Evolutionary conservation across 768 basidiomycete genomes (phyloP).

Genomic region (Pisolithus tinctorius): DNA sequence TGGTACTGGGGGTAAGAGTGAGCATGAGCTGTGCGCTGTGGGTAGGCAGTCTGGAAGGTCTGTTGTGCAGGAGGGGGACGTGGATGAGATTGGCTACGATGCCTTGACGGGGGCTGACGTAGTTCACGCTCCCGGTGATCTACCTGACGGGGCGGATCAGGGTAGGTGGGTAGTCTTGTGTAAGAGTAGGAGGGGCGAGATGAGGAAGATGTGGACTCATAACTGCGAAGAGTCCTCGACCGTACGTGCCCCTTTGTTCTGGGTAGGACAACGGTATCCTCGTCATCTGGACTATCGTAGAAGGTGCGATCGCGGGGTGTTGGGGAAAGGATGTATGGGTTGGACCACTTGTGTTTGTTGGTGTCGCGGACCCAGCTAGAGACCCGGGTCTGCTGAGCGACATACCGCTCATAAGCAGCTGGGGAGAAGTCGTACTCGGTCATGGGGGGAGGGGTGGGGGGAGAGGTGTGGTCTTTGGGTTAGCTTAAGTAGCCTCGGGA

Average conservation of each 20-base stretch:
- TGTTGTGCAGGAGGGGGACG: slow-evolving; percentile 13
- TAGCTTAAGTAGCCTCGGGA: slow-evolving; percentile 9
- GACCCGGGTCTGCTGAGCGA: slow-evolving; percentile 42
- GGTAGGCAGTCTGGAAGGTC: slow-evolving; percentile 14
- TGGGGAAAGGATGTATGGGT: slow-evolving; percentile 26
- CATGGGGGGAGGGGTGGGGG: slow-evolving; percentile 27
- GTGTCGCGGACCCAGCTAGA: slow-evolving; percentile 46
- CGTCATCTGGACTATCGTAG: slow-evolving; percentile 13
- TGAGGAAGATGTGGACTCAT: slow-evolving; percentile 13
- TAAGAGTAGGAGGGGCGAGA: slow-evolving; percentile 20
- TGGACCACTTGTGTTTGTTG: slow-evolving; percentile 15
- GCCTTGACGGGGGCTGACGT: slow-evolving; percentile 4
- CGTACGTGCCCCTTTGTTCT: slow-evolving; percentile 1
- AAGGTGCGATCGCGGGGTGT: slow-evolving; percentile 24
- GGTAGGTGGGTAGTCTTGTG: slow-evolving; percentile 15
- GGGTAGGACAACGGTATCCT: background rate
- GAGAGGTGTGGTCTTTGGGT: slow-evolving; percentile 1
- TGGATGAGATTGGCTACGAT: slow-evolving; percentile 21
- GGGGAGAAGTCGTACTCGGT: slow-evolving; percentile 60
- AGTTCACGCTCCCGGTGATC: slow-evolving; percentile 12
- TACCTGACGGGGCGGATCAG: slow-evolving; percentile 9
- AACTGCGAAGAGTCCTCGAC: background rate
- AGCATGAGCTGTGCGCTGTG: slow-evolving; percentile 4
- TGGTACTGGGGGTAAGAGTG: slow-evolving; percentile 13
- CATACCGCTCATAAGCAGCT: slow-evolving; percentile 41